Evolutionary conservation across 768 basidiomycete species (phyloP).

Genomic region (Pleurotus tuber-regium): DNA sequence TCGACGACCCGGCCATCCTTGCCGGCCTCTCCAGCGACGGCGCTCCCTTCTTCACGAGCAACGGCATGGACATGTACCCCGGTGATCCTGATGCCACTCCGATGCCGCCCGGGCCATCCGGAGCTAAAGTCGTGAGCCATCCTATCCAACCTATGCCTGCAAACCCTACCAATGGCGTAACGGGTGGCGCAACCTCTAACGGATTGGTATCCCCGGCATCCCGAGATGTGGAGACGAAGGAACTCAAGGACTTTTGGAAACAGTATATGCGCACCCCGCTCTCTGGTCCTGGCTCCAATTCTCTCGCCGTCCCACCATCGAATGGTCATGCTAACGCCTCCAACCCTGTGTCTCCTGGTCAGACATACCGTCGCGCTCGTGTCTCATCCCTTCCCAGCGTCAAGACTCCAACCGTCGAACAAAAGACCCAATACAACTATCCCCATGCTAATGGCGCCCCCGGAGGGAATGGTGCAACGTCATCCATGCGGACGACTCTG

Average conservation of each 20-base stretch:
- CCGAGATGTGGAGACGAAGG: constrained; percentile 38
- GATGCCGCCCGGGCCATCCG: constrained; percentile 29
- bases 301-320: constrained; percentile 10
- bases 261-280: constrained; percentile 71
- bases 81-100: constrained; percentile 48
- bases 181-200: no score
- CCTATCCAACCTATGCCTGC: constrained; percentile 21
- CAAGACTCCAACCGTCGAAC: constrained; percentile 55
- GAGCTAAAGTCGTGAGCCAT: constrained; percentile 12
- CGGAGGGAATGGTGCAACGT: constrained; percentile 22
- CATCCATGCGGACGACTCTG: constrained; percentile 37
- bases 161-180: constrained; percentile 4
- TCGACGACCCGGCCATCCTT: constrained; percentile 71
- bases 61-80: constrained; percentile 13
- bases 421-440: constrained; percentile 12
- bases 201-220: constrained; percentile 28
- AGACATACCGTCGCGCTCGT: constrained; percentile 40
- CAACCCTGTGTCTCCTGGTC: constrained; percentile 12
- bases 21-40: constrained; percentile 58
- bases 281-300: constrained; percentile 29
- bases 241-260: constrained; percentile 73
- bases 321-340: constrained; percentile 7
- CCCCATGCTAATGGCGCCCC: constrained; percentile 19
- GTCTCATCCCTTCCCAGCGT: constrained; percentile 69
- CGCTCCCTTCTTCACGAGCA: constrained; percentile 57